Evolutionary conservation across 2,329 filamentous ascomycete species (phyloP).

Genomic region (Aspergillus persii): DNA sequence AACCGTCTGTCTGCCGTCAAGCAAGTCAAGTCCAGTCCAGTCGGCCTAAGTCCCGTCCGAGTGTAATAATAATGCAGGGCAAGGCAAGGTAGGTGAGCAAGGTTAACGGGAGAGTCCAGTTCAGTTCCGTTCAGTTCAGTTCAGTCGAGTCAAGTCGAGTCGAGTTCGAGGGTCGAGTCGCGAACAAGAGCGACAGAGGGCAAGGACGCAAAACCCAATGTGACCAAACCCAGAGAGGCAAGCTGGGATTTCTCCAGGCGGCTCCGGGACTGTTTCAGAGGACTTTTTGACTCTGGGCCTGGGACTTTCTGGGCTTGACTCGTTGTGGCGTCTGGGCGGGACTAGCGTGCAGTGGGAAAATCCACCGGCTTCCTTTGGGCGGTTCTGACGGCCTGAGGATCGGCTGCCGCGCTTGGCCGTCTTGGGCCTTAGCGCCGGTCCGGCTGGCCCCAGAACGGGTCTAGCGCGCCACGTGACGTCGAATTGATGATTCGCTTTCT

Average conservation of each 20-base stretch:
- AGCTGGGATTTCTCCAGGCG: slow-evolving; percentile 19
- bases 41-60: not conserved
- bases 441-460: not conserved
- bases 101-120: not conserved
- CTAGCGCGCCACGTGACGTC: not conserved
- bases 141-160: not conserved
- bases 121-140: no score
- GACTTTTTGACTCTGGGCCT: slow-evolving; percentile 12
- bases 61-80: not conserved
- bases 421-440: slow-evolving; percentile 4
- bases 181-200: not conserved
- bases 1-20: not conserved
- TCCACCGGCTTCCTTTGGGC: slow-evolving; percentile 12
- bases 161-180: slow-evolving; percentile 2
- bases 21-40: not conserved
- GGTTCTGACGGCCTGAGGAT: slow-evolving; percentile 21
- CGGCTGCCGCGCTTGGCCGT: slow-evolving; percentile 15
- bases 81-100: not conserved
- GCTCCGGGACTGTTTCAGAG: slow-evolving; percentile 18
- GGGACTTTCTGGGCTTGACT: slow-evolving; percentile 17
- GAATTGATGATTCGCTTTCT: not conserved
- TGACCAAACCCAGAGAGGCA: slow-evolving; percentile 3
- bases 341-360: slow-evolving; percentile 20
- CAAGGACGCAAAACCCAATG: not conserved
- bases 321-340: slow-evolving; percentile 25